Percentiles rank a stretch among this genome's conserved stretches.
phyloP scores from a whole-genome alignment of 257 asterid species.

The Fraxinus anomala region DNA sequence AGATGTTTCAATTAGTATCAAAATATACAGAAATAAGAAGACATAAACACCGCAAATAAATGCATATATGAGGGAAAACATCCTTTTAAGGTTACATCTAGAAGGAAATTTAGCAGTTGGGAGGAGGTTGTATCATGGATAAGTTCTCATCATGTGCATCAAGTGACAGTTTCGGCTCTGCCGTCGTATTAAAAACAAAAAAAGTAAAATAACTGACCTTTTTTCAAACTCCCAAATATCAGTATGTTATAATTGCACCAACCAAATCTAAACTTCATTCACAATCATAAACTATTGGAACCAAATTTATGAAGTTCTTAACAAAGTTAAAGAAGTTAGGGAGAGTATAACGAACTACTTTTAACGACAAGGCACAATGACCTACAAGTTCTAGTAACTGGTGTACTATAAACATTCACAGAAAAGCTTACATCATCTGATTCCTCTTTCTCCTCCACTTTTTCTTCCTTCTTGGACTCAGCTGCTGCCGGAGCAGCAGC shows the following conservation, averaged over 20 bases:
- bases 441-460: conserved; percentile 61
- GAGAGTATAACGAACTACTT: background rate
- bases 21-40: background rate
- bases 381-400: background rate
- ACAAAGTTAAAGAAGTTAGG: background rate
- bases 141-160: too few species aligned
- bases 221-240: too few species aligned
- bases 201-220: too few species aligned
- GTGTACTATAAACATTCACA: background rate
- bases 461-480: conserved; percentile 60
- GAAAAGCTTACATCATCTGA: conserved; percentile 50
- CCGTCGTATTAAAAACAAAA: too few species aligned
- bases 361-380: background rate
- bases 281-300: too few species aligned
- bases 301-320: background rate
- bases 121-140: too few species aligned
- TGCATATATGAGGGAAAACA: too few species aligned
- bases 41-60: background rate
- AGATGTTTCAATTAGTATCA: background rate
- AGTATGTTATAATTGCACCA: too few species aligned
- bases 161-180: too few species aligned
- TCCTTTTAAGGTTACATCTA: too few species aligned
- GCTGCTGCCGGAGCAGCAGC: conserved; percentile 49
- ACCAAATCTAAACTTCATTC: too few species aligned
- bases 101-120: too few species aligned